These are phyloP conservation scores for Fusarium sp. DNA, from an alignment of 2,329 filamentous ascomycete genomes.

Conservation along the genomic window DNA sequence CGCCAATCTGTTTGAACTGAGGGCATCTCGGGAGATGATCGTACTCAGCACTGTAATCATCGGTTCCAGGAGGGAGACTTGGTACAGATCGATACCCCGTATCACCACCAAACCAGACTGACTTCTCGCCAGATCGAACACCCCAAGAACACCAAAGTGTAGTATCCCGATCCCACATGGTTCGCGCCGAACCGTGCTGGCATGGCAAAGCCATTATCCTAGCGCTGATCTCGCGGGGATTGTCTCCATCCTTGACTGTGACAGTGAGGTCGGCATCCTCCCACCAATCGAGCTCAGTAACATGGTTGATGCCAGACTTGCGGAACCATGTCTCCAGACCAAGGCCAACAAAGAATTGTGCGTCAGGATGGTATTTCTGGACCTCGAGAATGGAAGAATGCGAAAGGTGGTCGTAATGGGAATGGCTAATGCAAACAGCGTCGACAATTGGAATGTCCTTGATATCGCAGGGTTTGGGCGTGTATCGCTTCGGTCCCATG, in stretches of 20 bases:
- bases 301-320: constrained; percentile 74
- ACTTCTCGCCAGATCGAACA: constrained; percentile 77
- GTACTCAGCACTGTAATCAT: constrained; percentile 79
- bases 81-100: constrained; percentile 89
- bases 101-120: constrained; percentile 90
- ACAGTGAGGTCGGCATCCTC: constrained; percentile 81
- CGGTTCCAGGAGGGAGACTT: constrained; percentile 65
- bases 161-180: constrained; percentile 74
- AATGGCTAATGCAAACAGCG: constrained; percentile 85
- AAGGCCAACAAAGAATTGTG: constrained; percentile 88
- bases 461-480: constrained; percentile 79
- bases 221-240: constrained; percentile 67
- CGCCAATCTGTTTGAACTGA: constrained; percentile 86
- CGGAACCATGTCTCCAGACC: constrained; percentile 88
- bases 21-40: constrained; percentile 79
- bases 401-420: constrained; percentile 93
- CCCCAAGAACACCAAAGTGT: constrained; percentile 94
- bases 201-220: constrained; percentile 81
- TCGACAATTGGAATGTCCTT: constrained; percentile 82
- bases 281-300: constrained; percentile 97
- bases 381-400: constrained; percentile 80
- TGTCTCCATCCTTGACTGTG: constrained; percentile 46
- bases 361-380: constrained; percentile 76
- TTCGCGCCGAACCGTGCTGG: constrained; percentile 83
- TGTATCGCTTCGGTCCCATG: constrained; percentile 81